phyloP scores from a whole-genome alignment of 2,329 filamentous ascomycete species.

The Akanthomyces lecanii region DNA sequence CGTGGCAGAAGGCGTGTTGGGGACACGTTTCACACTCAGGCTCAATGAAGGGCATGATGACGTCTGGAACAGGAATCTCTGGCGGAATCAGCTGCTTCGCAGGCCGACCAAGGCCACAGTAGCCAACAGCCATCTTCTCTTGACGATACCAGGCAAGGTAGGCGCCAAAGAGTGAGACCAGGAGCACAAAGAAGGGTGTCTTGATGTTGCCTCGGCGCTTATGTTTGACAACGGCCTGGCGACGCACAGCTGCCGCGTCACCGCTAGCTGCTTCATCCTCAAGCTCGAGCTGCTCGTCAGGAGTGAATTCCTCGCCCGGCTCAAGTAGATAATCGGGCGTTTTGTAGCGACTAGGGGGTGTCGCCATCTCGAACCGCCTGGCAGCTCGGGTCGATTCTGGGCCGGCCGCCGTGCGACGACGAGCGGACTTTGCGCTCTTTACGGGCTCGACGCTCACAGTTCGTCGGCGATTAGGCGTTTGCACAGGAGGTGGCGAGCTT shows the following conservation, averaged over 20 bases:
- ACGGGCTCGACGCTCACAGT: constrained; percentile 41
- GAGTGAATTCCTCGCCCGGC: constrained; percentile 87
- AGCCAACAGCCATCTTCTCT: constrained; percentile 94
- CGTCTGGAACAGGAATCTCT: constrained; percentile 61
- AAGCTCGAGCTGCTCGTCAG: constrained; percentile 80
- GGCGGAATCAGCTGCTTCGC: constrained; percentile 47
- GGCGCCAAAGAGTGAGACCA: constrained; percentile 64
- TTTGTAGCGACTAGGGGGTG: constrained; percentile 32
- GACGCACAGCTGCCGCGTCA: constrained; percentile 40
- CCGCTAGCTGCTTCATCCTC: constrained; percentile 61
- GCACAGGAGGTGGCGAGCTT: constrained; percentile 58
- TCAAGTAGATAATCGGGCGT: constrained; percentile 46
- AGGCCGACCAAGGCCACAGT: constrained; percentile 77
- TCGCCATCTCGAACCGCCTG: constrained; percentile 55
- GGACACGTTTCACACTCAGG: constrained; percentile 90
- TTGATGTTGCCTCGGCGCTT: constrained; percentile 47
- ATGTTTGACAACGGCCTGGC: constrained; percentile 35
- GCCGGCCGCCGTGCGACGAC: constrained; percentile 40
- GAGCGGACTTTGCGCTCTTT: constrained; percentile 40
- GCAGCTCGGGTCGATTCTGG: constrained; percentile 34
- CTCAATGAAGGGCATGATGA: constrained; percentile 62
- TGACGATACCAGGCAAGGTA: constrained; percentile 84
- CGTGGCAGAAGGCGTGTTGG: constrained; percentile 81
- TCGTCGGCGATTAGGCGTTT: constrained; percentile 47
- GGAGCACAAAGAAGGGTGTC: constrained; percentile 66